These are phyloP conservation scores for Micractinium sp. DNA, from an alignment of 139 green algal genomes.

Conservation along the genomic window DNA sequence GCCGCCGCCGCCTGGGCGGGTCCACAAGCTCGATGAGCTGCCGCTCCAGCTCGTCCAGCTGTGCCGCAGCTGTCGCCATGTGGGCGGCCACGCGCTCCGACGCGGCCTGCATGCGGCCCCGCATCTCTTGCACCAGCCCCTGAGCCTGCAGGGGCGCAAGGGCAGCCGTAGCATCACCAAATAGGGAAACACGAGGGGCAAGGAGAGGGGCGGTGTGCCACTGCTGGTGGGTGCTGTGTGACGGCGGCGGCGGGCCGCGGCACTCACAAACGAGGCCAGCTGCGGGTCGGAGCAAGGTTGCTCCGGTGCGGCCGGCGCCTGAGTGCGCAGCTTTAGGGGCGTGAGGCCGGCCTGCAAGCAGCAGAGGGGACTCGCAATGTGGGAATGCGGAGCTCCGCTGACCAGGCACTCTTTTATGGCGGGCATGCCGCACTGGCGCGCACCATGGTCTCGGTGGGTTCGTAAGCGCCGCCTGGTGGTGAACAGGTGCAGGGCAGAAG, in stretches of 20 bases:
- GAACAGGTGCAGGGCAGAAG: too few species aligned
- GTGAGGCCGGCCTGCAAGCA: too few species aligned
- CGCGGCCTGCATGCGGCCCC: not conserved
- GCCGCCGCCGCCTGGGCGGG: not conserved
- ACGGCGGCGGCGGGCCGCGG: not conserved
- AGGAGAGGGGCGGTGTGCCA: not conserved
- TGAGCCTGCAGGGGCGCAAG: not conserved
- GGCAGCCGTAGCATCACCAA: not conserved
- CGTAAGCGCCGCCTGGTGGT: too few species aligned
- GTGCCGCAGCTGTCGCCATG: not conserved
- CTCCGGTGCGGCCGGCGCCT: too few species aligned
- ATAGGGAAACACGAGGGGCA: too few species aligned
- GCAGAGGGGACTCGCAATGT: too few species aligned
- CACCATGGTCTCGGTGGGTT: too few species aligned
- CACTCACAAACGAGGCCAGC: not conserved
- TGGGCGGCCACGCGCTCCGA: not conserved
- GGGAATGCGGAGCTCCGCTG: too few species aligned
- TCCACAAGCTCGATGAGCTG: not conserved
- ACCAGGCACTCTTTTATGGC: too few species aligned
- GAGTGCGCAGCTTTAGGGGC: too few species aligned
- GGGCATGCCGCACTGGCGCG: too few species aligned
- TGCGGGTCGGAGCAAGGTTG: not conserved
- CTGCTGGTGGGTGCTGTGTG: too few species aligned
- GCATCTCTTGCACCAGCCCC: slow-evolving; percentile 6
- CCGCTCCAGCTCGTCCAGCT: not conserved